phyloP scores from a whole-genome alignment of 805 yeast species.

The Candida oleophila region DNA sequence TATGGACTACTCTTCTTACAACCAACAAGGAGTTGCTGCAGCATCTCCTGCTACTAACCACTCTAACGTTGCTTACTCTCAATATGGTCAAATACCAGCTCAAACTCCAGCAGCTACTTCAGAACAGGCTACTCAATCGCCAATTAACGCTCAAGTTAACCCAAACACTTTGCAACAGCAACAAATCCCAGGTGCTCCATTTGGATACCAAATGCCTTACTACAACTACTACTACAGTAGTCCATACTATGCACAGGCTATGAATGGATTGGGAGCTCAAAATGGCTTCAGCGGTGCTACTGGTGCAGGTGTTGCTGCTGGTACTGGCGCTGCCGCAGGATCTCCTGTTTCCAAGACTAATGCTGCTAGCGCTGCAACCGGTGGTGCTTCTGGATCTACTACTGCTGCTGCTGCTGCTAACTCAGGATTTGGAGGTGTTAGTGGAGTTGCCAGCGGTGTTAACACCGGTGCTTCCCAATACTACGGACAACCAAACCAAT shows the following conservation, averaged over 20 bases:
- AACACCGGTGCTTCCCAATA: constrained; percentile 21
- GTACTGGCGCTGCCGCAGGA: constrained; percentile 13
- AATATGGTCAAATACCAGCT: constrained; percentile 15
- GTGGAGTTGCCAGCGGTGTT: constrained; percentile 10
- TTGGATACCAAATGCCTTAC: constrained; percentile 36
- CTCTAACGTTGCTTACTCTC: constrained; percentile 19
- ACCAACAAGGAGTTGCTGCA: constrained; percentile 31
- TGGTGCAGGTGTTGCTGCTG: constrained; percentile 12
- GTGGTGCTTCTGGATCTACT: constrained; percentile 5
- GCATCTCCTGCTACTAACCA: constrained; percentile 26
- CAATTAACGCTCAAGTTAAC: constrained; percentile 17
- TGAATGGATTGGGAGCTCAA: constrained; percentile 26
- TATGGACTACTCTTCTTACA: constrained; percentile 40
- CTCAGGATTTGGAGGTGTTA: neutral
- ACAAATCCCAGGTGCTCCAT: constrained; percentile 37
- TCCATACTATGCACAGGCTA: constrained; percentile 33
- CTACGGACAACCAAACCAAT: constrained; percentile 28
- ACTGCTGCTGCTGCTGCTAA: constrained; percentile 6
- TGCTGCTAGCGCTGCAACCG: constrained; percentile 9
- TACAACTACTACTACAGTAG: constrained; percentile 41
- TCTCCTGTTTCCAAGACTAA: constrained; percentile 7
- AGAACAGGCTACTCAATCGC: constrained; percentile 21
- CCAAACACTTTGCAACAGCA: constrained; percentile 29
- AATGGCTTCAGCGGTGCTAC: constrained; percentile 14
- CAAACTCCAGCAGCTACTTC: constrained; percentile 16